Conservation (phyloP, 768 basidiomycete genomes). For the Lepiota subincarnata region DNA sequence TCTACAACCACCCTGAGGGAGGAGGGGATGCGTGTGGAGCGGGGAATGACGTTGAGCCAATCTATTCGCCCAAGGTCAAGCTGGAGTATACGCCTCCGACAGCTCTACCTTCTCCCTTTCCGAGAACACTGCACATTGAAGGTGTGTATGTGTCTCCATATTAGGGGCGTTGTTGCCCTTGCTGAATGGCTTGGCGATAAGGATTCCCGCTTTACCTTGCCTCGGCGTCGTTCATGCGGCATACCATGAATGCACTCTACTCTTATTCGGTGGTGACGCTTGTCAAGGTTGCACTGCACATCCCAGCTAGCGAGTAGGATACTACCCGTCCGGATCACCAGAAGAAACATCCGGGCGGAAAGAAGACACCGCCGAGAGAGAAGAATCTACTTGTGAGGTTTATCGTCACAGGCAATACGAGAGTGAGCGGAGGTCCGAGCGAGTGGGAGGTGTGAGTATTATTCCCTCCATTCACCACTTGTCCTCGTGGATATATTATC, state of each 20-base stretch:
- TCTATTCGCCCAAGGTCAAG: constrained; percentile 62
- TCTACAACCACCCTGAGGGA: constrained; percentile 24
- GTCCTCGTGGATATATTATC: not conserved
- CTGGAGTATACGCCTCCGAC: constrained; percentile 68
- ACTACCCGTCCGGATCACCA: not conserved
- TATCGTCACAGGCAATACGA: constrained; percentile 50
- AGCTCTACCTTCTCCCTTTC: constrained; percentile 64
- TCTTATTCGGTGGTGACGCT: constrained; percentile 55
- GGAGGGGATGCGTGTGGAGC: constrained; percentile 24
- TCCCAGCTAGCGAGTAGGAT: constrained; percentile 16
- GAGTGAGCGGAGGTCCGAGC: constrained; percentile 58
- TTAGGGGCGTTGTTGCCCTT: no score
- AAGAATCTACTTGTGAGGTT: constrained; percentile 56
- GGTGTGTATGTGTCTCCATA: constrained; percentile 36
- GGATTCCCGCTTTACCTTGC: constrained; percentile 72
- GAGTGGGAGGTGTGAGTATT: constrained; percentile 72
- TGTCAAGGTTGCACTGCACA: constrained; percentile 46
- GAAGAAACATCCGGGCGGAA: constrained; percentile 9
- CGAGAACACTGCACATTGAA: constrained; percentile 65
- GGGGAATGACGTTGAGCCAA: constrained; percentile 37
- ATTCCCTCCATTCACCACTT: not conserved
- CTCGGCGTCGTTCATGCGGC: constrained; percentile 64
- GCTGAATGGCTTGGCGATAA: constrained; percentile 20
- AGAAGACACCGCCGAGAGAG: constrained; percentile 37
- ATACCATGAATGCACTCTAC: constrained; percentile 73